A percentile compares a stretch with the other conserved stretches of the same genome.
Conservation (phyloP, 2,329 filamentous ascomycete genomes). For the Aphanoascus verrucosus region DNA sequence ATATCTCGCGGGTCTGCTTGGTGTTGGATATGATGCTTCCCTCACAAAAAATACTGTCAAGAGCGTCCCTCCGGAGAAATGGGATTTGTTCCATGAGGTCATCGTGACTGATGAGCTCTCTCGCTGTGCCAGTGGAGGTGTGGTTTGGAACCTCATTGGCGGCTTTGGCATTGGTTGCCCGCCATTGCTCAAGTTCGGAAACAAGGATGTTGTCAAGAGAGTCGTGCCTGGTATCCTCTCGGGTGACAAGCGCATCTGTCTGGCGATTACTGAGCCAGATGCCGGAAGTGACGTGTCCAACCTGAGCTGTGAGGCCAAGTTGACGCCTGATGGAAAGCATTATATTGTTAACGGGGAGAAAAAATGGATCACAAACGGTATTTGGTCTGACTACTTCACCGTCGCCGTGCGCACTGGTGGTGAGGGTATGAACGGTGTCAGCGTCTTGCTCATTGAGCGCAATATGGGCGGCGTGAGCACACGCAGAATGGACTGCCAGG, state of each 20-base stretch:
- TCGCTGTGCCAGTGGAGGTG: slow-evolving; percentile 75
- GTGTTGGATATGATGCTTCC: slow-evolving; percentile 63
- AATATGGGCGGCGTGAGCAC: slow-evolving; percentile 75
- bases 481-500: slow-evolving; percentile 94
- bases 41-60: slow-evolving; percentile 61
- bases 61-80: slow-evolving; percentile 74
- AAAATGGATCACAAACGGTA: slow-evolving; percentile 99
- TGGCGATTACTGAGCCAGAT: slow-evolving; percentile 95
- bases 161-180: slow-evolving; percentile 95
- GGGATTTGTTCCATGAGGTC: slow-evolving; percentile 98
- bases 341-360: slow-evolving; percentile 99
- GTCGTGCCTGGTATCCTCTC: slow-evolving; percentile 79
- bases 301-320: slow-evolving; percentile 87
- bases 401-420: slow-evolving; percentile 85
- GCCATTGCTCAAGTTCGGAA: slow-evolving; percentile 83
- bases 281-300: slow-evolving; percentile 93
- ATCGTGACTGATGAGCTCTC: slow-evolving; percentile 90
- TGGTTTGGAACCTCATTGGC: slow-evolving; percentile 94
- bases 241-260: slow-evolving; percentile 93
- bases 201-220: slow-evolving; percentile 70
- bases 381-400: slow-evolving; percentile 96
- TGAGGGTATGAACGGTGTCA: slow-evolving; percentile 84
- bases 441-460: slow-evolving; percentile 84
- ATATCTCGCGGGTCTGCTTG: slow-evolving; percentile 82
- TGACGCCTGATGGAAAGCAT: slow-evolving; percentile 91